phyloP scores from a whole-genome alignment of 108 stramenopile species.

The Fistulifera pelliculosa region DNA sequence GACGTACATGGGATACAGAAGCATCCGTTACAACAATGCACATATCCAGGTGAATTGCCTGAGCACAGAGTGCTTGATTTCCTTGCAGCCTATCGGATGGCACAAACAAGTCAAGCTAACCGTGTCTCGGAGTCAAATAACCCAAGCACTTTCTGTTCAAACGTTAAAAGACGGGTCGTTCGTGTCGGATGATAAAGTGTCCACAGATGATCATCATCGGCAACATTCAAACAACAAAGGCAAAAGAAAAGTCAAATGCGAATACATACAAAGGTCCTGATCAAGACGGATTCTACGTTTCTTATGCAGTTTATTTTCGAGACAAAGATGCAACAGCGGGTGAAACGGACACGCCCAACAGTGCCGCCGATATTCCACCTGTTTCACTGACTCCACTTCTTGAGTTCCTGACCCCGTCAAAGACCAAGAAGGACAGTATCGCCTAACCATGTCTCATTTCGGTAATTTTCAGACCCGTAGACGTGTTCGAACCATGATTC shows the following conservation, averaged over 20 bases:
- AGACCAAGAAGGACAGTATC: slow-evolving; percentile 15
- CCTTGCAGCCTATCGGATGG: slow-evolving; percentile 26
- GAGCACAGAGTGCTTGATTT: slow-evolving; percentile 29
- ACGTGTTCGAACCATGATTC: slow-evolving; percentile 39
- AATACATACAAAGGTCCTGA: slow-evolving; percentile 52
- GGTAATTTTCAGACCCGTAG: slow-evolving; percentile 50
- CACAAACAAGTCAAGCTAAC: slow-evolving; percentile 6
- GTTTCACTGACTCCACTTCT: slow-evolving; percentile 1
- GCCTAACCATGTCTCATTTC: slow-evolving; percentile 48
- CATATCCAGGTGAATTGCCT: slow-evolving; percentile 47
- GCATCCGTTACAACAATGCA: slow-evolving; percentile 29
- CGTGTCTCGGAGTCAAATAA: slow-evolving; percentile 48
- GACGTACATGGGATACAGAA: slow-evolving; percentile 27
- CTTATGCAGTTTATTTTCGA: slow-evolving; percentile 39
- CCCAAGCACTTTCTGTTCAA: slow-evolving; percentile 45
- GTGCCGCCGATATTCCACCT: slow-evolving; percentile 8
- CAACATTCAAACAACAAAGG: slow-evolving; percentile 20
- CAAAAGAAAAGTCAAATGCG: slow-evolving; percentile 30
- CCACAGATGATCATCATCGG: slow-evolving; percentile 22
- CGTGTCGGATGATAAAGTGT: slow-evolving; percentile 13
- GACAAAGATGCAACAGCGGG: slow-evolving; percentile 12
- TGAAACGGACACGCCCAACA: slow-evolving; percentile 8
- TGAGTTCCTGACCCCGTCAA: neutral
- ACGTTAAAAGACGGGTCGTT: slow-evolving; percentile 33
- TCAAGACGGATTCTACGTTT: slow-evolving; percentile 44